These are phyloP conservation scores for Heteromeles arbutifolia DNA, from an alignment of 306 rosid species.

Conservation along the genomic window DNA sequence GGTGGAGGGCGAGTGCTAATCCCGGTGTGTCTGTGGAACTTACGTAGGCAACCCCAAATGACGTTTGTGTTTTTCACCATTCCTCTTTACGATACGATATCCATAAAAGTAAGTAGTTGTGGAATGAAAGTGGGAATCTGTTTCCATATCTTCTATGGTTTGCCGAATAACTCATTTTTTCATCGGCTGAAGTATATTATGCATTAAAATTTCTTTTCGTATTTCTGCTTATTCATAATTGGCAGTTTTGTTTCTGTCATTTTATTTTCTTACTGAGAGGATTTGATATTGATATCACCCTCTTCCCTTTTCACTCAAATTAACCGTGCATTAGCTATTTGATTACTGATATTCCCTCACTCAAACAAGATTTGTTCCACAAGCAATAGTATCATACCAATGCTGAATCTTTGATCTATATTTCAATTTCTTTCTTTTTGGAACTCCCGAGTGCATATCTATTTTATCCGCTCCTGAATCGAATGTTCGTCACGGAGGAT, in stretches of 20 bases:
- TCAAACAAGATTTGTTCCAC: not conserved
- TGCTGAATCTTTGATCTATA: not conserved
- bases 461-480: not conserved
- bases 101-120: not conserved
- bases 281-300: not conserved
- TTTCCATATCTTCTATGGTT: not conserved
- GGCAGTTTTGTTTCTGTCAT: not conserved
- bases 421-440: not conserved
- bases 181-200: not conserved
- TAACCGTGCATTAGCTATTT: too few relatives aligned
- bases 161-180: not conserved
- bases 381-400: not conserved
- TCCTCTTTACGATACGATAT: not conserved
- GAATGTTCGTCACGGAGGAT: not conserved
- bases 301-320: too few relatives aligned
- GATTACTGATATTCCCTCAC: not conserved
- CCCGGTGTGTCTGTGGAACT: not conserved
- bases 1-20: not conserved
- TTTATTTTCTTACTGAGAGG: not conserved
- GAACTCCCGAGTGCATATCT: not conserved
- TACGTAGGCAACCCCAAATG: not conserved
- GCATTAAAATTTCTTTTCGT: not conserved
- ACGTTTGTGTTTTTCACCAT: not conserved
- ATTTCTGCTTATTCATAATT: not conserved
- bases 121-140: not conserved